phyloP scores from a whole-genome alignment of 148 eudicot species.

The Vaccinium darrowii region DNA sequence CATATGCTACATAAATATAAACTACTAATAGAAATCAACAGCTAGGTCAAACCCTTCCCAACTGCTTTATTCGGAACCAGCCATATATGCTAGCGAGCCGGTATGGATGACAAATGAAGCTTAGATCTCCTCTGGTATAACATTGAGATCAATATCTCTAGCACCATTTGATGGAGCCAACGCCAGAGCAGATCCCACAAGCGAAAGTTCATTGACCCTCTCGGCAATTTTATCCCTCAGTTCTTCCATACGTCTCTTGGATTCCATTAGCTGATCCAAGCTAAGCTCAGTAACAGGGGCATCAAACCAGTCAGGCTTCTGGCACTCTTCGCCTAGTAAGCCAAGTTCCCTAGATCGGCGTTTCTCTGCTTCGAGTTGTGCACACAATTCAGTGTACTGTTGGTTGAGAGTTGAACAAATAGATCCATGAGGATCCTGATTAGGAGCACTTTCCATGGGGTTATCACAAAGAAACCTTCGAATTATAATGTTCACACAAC shows the following conservation, averaged over 20 bases:
- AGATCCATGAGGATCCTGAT: not conserved
- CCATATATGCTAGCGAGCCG: not conserved
- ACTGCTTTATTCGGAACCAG: not conserved
- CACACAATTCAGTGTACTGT: not conserved
- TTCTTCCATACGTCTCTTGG: conserved; percentile 10
- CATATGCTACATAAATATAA: not conserved
- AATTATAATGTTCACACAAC: not conserved
- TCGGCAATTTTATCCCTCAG: conserved; percentile 2
- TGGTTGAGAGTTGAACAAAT: not conserved
- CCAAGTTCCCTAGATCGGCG: not conserved
- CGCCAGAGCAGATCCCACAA: conserved; percentile 2
- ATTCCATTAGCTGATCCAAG: conserved; percentile 6
- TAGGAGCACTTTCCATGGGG: not conserved
- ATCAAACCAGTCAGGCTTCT: conserved; percentile 7
- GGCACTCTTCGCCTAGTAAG: not conserved
- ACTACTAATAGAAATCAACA: not conserved
- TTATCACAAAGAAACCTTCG: conserved; percentile 1
- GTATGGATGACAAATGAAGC: not conserved
- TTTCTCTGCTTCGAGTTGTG: not conserved
- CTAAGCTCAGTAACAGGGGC: not conserved
- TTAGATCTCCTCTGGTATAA: not conserved
- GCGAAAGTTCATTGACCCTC: not conserved
- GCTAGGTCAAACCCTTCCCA: not conserved
- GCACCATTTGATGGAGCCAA: not conserved
- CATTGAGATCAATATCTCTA: conserved; percentile 18